phyloP scores from a whole-genome alignment of 2,329 filamentous ascomycete genomes.

The Colletotrichum sublineola region DNA sequence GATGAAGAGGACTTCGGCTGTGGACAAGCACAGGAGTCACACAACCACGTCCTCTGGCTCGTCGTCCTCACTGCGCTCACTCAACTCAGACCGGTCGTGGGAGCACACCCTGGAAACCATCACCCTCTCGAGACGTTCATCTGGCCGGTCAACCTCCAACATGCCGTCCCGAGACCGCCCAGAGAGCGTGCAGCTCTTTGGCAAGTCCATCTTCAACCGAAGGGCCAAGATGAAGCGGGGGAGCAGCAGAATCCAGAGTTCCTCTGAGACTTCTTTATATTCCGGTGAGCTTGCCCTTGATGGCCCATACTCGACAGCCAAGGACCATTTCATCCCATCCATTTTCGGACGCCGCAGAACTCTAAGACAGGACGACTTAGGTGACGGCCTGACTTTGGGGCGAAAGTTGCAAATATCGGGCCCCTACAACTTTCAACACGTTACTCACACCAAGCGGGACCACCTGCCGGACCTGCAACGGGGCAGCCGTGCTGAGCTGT shows the following conservation, averaged over 20 bases:
- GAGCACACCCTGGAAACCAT: constrained; percentile 63
- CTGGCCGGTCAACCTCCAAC: constrained; percentile 66
- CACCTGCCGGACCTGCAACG: constrained; percentile 58
- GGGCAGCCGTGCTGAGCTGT: constrained; percentile 56
- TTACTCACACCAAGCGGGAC: constrained; percentile 69
- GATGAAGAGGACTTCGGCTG: constrained; percentile 66
- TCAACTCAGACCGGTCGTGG: constrained; percentile 62
- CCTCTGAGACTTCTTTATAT: constrained; percentile 63
- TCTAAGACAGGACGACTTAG: constrained; percentile 45
- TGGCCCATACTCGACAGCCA: constrained; percentile 49
- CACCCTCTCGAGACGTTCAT: constrained; percentile 68
- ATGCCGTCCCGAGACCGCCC: constrained; percentile 67
- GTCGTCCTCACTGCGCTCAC: constrained; percentile 63
- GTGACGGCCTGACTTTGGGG: constrained; percentile 41
- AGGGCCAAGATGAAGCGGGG: constrained; percentile 65
- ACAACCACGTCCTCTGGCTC: constrained; percentile 68
- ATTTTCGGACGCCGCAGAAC: constrained; percentile 66
- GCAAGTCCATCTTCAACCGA: constrained; percentile 71
- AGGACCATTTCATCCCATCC: constrained; percentile 62
- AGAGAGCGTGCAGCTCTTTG: constrained; percentile 71
- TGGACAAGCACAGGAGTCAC: constrained; percentile 61
- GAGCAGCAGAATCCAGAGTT: constrained; percentile 60
- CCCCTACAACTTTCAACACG: constrained; percentile 77
- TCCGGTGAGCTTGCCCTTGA: constrained; percentile 59
- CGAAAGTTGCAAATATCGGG: constrained; percentile 69